These are phyloP conservation scores for Multifurca ochricompacta DNA, from an alignment of 768 basidiomycete species.

Conservation along the genomic window DNA sequence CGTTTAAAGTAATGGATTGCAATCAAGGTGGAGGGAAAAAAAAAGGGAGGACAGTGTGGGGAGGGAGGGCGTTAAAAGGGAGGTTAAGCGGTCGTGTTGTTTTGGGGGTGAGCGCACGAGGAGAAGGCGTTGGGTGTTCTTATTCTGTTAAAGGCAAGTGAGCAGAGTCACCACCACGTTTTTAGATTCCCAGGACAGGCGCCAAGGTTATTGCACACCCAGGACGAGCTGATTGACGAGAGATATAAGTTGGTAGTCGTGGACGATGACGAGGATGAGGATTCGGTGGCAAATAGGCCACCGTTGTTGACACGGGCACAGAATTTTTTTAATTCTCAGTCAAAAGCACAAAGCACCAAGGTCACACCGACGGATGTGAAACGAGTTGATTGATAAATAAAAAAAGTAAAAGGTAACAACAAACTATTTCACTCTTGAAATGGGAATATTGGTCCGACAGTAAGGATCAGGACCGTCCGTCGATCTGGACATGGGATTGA, in stretches of 20 bases:
- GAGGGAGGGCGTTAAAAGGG: constrained; percentile 10
- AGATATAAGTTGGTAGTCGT: neutral
- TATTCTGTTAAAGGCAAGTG: constrained; percentile 13
- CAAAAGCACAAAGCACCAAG: too few species aligned
- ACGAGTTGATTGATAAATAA: too few species aligned
- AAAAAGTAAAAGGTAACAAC: too few species aligned
- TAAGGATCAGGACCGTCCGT: constrained; percentile 7
- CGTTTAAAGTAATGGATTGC: neutral
- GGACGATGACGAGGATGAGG: neutral
- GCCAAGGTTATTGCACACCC: neutral
- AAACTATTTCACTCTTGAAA: neutral
- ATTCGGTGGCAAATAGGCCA: neutral
- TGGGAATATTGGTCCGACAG: neutral
- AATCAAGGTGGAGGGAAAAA: constrained; percentile 3
- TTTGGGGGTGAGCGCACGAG: constrained; percentile 14
- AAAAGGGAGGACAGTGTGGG: neutral
- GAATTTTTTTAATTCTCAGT: too few species aligned
- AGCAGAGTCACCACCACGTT: constrained; percentile 16
- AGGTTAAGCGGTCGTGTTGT: constrained; percentile 12
- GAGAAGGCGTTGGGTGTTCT: constrained; percentile 15
- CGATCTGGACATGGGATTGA: constrained; percentile 7
- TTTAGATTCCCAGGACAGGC: constrained; percentile 9
- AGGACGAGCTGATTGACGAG: neutral
- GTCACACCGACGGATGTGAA: too few species aligned
- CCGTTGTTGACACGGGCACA: neutral